Evolutionary conservation across 2,329 filamentous ascomycete species (phyloP).

Genomic region (Rutstroemia sp.): DNA sequence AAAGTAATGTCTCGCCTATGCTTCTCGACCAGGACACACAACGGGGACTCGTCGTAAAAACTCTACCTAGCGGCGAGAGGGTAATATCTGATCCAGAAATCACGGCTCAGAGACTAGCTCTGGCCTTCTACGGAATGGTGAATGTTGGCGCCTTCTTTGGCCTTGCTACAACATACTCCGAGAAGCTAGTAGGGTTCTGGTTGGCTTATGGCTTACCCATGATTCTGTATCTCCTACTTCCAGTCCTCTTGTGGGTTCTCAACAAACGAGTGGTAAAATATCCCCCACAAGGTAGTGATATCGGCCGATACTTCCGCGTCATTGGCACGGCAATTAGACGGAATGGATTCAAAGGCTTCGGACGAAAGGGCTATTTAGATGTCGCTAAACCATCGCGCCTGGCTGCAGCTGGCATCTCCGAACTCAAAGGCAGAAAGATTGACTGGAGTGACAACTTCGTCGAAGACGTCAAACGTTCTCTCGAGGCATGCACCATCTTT

Average conservation of each 20-base stretch:
- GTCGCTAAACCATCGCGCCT: conserved; percentile 58
- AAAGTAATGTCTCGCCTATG: conserved; percentile 58
- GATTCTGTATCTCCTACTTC: conserved; percentile 53
- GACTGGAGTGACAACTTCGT: conserved; percentile 78
- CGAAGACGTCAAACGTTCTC: conserved; percentile 64
- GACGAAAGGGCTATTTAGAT: conserved; percentile 51
- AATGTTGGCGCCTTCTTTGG: conserved; percentile 54
- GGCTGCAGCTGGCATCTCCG: conserved; percentile 42
- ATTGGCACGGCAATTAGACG: conserved; percentile 35
- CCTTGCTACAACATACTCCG: conserved; percentile 34
- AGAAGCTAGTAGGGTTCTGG: conserved; percentile 43
- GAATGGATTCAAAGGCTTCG: conserved; percentile 54
- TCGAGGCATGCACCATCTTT: conserved; percentile 64
- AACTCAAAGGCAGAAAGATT: conserved; percentile 38
- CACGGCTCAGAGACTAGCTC: conserved; percentile 41
- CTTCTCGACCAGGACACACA: conserved; percentile 50
- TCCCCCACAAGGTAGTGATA: conserved; percentile 39
- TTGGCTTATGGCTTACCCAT: conserved; percentile 41
- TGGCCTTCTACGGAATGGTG: conserved; percentile 59
- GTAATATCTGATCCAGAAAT: conserved; percentile 53
- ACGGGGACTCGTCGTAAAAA: conserved; percentile 35
- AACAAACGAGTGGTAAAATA: conserved; percentile 34
- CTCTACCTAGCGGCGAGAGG: conserved; percentile 47
- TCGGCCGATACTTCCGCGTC: conserved; percentile 37
- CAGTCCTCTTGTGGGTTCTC: conserved; percentile 36